Evolutionary conservation across 2,329 filamentous ascomycete genomes (phyloP).

Genomic region (Chaetomiaceae sp.): DNA sequence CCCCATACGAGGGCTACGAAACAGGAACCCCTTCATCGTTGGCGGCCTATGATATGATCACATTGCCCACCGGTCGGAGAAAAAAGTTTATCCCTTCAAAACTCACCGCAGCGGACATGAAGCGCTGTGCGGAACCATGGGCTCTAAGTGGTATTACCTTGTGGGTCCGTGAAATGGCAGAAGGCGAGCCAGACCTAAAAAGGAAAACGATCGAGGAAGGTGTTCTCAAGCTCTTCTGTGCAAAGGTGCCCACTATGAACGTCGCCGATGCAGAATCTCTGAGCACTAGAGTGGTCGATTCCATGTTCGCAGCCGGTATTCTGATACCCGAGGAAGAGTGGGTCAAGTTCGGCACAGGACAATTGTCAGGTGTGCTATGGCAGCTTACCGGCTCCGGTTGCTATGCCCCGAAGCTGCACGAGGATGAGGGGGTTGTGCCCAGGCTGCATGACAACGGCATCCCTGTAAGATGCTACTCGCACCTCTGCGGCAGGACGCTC

Average conservation of each 20-base stretch:
- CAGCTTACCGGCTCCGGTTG: conserved; percentile 90
- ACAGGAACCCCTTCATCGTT: conserved; percentile 44
- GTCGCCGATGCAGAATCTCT: conserved; percentile 91
- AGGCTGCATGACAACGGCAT: conserved; percentile 69
- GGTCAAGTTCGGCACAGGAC: conserved; percentile 83
- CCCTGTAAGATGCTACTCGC: conserved; percentile 80
- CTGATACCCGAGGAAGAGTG: conserved; percentile 91
- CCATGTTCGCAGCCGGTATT: conserved; percentile 75
- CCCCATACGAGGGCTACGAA: conserved; percentile 54
- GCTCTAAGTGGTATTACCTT: conserved; percentile 79
- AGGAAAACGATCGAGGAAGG: conserved; percentile 82
- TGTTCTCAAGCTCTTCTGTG: conserved; percentile 81
- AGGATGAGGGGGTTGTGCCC: conserved; percentile 56
- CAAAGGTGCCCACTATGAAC: conserved; percentile 97
- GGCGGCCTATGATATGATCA: conserved; percentile 75
- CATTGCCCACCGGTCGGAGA: conserved; percentile 72
- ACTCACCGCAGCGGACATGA: conserved; percentile 74
- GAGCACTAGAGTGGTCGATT: conserved; percentile 68
- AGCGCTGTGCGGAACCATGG: conserved; percentile 85
- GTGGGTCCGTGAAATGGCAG: conserved; percentile 86
- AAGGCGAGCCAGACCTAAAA: conserved; percentile 84
- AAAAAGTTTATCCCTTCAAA: conserved; percentile 84
- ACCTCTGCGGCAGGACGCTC: conserved; percentile 88
- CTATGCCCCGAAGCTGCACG: conserved; percentile 81
- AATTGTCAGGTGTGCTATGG: conserved; percentile 84